Evolutionary conservation across 805 yeast genomes (phyloP).

Genomic region (Tetrapisispora taiwanensis): DNA sequence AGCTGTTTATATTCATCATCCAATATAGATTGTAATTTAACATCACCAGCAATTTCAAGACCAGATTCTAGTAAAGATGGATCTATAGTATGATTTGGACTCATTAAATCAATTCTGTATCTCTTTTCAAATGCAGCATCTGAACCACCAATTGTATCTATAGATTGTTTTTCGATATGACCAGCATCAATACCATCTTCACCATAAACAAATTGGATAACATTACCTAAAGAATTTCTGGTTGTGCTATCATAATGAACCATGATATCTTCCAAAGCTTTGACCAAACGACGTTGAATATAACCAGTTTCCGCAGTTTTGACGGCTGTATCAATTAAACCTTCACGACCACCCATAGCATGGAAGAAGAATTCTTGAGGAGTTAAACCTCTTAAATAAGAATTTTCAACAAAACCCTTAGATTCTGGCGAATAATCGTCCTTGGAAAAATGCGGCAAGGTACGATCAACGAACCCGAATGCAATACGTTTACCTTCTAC

Average conservation of each 20-base stretch:
- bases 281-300: constrained; percentile 94
- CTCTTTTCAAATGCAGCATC: constrained; percentile 72
- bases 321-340: constrained; percentile 98
- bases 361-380: constrained; percentile 99
- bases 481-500: constrained; percentile 99
- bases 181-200: constrained; percentile 99
- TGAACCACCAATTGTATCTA: constrained; percentile 92
- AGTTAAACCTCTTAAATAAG: constrained; percentile 91
- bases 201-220: constrained; percentile 93
- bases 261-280: constrained; percentile 94
- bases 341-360: constrained; percentile 99
- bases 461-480: constrained; percentile 91
- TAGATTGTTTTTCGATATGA: constrained; percentile 90
- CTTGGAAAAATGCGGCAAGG: constrained; percentile 94
- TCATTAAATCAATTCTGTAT: constrained; percentile 80
- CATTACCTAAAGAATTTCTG: constrained; percentile 92
- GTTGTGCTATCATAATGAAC: constrained; percentile 98
- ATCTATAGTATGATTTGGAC: constrained; percentile 48
- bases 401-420: constrained; percentile 94
- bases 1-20: constrained; percentile 82
- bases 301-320: constrained; percentile 99
- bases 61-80: constrained; percentile 81
- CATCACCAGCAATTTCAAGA: constrained; percentile 81
- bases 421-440: constrained; percentile 99
- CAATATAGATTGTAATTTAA: constrained; percentile 65